Conservation (phyloP, 148 eudicot genomes). For the Arbutus unedo region DNA sequence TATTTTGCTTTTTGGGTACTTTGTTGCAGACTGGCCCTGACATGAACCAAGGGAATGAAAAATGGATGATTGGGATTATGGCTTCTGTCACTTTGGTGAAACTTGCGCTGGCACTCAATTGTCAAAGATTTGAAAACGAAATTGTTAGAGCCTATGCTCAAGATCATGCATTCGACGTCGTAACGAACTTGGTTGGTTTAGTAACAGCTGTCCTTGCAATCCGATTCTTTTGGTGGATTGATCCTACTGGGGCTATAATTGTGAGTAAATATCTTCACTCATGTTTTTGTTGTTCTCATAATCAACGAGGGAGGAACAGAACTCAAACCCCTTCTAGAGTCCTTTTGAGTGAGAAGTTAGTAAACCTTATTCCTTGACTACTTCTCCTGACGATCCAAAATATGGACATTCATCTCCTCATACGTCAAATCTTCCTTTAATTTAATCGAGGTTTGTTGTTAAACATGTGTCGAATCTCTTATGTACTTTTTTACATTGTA, state of each 20-base stretch:
- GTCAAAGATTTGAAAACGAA: conserved; percentile 78
- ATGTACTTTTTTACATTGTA: no score
- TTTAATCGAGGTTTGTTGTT: no score
- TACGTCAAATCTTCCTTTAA: no score
- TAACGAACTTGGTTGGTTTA: conserved; percentile 80
- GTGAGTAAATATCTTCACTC: conserved; percentile 33
- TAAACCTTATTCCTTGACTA: no score
- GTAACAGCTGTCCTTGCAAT: conserved; percentile 74
- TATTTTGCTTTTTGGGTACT: no score
- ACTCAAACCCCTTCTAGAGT: no score
- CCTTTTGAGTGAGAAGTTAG: no score
- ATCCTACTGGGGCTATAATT: conserved; percentile 82
- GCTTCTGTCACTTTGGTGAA: conserved; percentile 67
- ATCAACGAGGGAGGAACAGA: no score
- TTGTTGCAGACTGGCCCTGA: conserved; percentile 19
- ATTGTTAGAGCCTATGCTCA: conserved; percentile 89
- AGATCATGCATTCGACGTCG: conserved; percentile 90
- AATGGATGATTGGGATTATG: conserved; percentile 95
- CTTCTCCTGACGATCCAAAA: no score
- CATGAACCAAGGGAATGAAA: conserved; percentile 23
- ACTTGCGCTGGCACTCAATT: conserved; percentile 69
- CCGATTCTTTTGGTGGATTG: conserved; percentile 84
- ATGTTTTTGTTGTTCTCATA: no score
- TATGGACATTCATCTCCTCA: no score
- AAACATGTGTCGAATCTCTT: no score